phyloP scores from a whole-genome alignment of 2,329 filamentous ascomycete species.

The Hypomyces rosellus region DNA sequence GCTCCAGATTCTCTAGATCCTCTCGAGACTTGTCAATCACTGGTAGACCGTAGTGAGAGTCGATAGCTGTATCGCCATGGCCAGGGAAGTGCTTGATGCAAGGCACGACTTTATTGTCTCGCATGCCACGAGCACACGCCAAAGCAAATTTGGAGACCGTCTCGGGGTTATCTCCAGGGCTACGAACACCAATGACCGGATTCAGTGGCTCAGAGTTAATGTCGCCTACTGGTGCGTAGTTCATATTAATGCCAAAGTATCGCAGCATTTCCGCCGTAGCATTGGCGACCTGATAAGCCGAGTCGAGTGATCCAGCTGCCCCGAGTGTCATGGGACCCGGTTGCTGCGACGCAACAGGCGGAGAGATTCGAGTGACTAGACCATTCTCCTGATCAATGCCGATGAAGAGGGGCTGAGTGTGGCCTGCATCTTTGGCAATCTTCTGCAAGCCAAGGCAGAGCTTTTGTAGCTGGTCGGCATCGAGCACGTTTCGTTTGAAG shows the following conservation, averaged over 20 bases:
- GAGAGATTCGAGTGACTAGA: slow-evolving; percentile 21
- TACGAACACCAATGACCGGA: slow-evolving; percentile 21
- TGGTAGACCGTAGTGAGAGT: slow-evolving; percentile 22
- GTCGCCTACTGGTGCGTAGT: slow-evolving; percentile 22
- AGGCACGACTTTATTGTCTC: slow-evolving; percentile 15
- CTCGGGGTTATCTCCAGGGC: slow-evolving; percentile 19
- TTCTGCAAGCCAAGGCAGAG: slow-evolving; percentile 19
- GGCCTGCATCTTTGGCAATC: slow-evolving; percentile 19
- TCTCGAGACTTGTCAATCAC: slow-evolving; percentile 18
- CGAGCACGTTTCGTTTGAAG: slow-evolving; percentile 21
- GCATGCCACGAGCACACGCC: slow-evolving; percentile 17
- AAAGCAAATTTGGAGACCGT: slow-evolving; percentile 15
- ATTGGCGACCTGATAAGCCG: slow-evolving; percentile 13
- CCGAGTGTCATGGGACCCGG: slow-evolving; percentile 21
- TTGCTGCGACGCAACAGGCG: slow-evolving; percentile 19
- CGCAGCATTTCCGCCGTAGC: slow-evolving; percentile 17
- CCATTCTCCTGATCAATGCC: slow-evolving; percentile 24
- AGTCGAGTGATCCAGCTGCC: slow-evolving; percentile 15
- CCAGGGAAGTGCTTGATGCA: slow-evolving; percentile 24
- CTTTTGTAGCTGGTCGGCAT: slow-evolving; percentile 16
- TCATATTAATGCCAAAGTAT: slow-evolving; percentile 24
- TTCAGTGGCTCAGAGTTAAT: slow-evolving; percentile 22
- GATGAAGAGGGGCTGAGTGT: slow-evolving; percentile 20
- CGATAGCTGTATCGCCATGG: slow-evolving; percentile 21
- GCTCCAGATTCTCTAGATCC: slow-evolving; percentile 17